phyloP scores from a whole-genome alignment of 2,329 filamentous ascomycete genomes.

The Cryoendolithus antarcticus region DNA sequence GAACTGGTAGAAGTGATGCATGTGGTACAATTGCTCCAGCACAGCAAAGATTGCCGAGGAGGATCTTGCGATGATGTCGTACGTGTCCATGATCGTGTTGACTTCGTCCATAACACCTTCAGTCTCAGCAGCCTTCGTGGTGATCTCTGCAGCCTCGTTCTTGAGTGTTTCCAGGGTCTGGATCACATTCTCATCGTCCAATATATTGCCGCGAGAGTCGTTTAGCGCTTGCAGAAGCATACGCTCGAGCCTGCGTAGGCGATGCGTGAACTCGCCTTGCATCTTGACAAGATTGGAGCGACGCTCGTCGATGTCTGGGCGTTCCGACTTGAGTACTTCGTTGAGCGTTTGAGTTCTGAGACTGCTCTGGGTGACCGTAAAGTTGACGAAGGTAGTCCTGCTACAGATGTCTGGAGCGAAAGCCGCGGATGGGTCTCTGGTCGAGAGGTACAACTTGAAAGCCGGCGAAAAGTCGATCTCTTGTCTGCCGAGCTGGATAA shows the following conservation, averaged over 20 bases:
- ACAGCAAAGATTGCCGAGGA: constrained; percentile 97
- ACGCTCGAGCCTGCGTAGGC: constrained; percentile 90
- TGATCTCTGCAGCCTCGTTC: constrained; percentile 93
- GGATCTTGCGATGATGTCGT: constrained; percentile 82
- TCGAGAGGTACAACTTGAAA: constrained; percentile 91
- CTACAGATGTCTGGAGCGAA: constrained; percentile 97
- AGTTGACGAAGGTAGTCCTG: constrained; percentile 97
- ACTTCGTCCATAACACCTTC: constrained; percentile 98
- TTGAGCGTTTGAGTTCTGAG: constrained; percentile 96
- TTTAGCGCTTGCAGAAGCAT: constrained; percentile 88
- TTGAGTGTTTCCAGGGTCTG: constrained; percentile 96
- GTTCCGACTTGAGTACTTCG: constrained; percentile 92
- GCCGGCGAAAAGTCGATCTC: constrained; percentile 98
- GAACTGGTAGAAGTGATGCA: constrained; percentile 99
- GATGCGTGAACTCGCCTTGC: constrained; percentile 98
- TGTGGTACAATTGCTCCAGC: constrained; percentile 89
- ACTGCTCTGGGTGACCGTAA: constrained; percentile 97
- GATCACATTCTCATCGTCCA: constrained; percentile 96
- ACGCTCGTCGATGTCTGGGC: constrained; percentile 91
- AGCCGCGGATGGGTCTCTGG: constrained; percentile 85
- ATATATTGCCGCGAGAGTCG: constrained; percentile 91
- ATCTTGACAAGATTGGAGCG: constrained; percentile 96
- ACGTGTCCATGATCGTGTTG: constrained; percentile 87
- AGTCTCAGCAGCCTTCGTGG: constrained; percentile 88
- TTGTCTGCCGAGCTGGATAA: constrained; percentile 96